Evolutionary conservation across 208 protist species (phyloP), one percentile per base, ranked within the genome.

Genomic region (Vickermania spadyakhi): DNA sequence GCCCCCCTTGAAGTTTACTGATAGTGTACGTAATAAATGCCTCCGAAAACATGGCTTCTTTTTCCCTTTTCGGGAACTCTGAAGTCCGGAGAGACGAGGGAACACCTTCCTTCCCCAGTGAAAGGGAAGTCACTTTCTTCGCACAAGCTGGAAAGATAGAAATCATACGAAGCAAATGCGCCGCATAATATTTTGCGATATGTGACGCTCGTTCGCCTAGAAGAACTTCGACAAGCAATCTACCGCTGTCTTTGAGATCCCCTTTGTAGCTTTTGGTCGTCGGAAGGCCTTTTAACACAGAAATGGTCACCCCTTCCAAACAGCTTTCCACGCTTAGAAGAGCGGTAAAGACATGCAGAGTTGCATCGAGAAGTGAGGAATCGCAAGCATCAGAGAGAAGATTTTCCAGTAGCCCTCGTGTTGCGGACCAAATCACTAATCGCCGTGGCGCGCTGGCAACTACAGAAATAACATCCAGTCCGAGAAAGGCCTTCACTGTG

Each of bases 121-220:
- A 63, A 31, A 55, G 22, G 22, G 53, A 28, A 0, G 68, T 27
- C 3, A 90, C 58, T 30, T 52, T 41, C 1, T 73, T 60, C 0
- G 72, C 64, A 0, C 57, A 22, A 42, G 7, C 56, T 3, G 81
- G 68, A 11, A 81, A 27, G 23, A 29, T 29, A 5, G 90, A 41
- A 2, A 92, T 53, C 21, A 52, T 41, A n/a, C 68, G 56, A 13
- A 94, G 57, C 13, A 92, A 60, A 22, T 85, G 68, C 0, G 83
- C 88, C 0, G 81, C 77, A 72, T 86, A 92, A 58, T 86, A 92
- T 62, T 88, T 87, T 13, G 41, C 41, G 45, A 25, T 25, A 31
- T 2, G 28, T 28, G 52, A 2, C 21, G 25, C 31, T 13, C 29
- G 1, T 2, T 57, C 51, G 54, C 36, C 36, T 7, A 77, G 73